Evolutionary conservation across 805 yeast genomes (phyloP).

Genomic region (Yarrowia sp.): DNA sequence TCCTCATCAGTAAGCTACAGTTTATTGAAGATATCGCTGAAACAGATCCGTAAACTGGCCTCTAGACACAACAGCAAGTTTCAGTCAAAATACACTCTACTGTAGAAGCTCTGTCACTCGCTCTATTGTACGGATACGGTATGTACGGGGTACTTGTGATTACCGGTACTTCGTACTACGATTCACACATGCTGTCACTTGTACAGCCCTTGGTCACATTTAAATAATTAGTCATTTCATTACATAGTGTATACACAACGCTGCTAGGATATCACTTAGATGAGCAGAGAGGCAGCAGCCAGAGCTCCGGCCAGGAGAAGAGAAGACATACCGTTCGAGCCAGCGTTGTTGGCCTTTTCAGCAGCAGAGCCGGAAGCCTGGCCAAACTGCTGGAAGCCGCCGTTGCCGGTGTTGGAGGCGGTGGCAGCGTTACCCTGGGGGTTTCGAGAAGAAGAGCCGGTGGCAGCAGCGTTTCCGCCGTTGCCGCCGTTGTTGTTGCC

Average conservation of each 20-base stretch:
- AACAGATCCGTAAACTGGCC: too few species aligned
- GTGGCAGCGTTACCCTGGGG: slow-evolving; percentile 23
- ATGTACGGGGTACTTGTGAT: too few species aligned
- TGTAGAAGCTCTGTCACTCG: too few species aligned
- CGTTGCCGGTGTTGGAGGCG: slow-evolving; percentile 32
- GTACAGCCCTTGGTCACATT: neutral
- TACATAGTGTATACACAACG: slow-evolving; percentile 32
- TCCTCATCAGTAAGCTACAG: too few species aligned
- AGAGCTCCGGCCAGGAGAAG: slow-evolving; percentile 35
- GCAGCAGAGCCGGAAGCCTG: slow-evolving; percentile 40
- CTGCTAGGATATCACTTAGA: slow-evolving; percentile 20
- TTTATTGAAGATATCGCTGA: too few species aligned
- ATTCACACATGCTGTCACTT: too few species aligned
- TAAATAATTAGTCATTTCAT: slow-evolving; percentile 34
- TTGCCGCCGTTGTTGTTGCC: slow-evolving; percentile 38
- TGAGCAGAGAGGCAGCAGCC: slow-evolving; percentile 37
- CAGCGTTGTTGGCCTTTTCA: slow-evolving; percentile 30
- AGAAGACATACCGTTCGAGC: slow-evolving; percentile 30
- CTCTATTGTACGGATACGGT: too few species aligned
- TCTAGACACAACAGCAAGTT: too few species aligned
- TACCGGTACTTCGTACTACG: too few species aligned
- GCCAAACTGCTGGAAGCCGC: slow-evolving; percentile 38
- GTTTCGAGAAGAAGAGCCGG: slow-evolving; percentile 32
- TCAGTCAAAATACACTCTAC: too few species aligned
- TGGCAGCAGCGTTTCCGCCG: slow-evolving; percentile 48